Evolutionary conservation across 177 flowering plant species (phyloP), one percentile per base, ranked within the genome.

Genomic region (Vitis hybrid): DNA sequence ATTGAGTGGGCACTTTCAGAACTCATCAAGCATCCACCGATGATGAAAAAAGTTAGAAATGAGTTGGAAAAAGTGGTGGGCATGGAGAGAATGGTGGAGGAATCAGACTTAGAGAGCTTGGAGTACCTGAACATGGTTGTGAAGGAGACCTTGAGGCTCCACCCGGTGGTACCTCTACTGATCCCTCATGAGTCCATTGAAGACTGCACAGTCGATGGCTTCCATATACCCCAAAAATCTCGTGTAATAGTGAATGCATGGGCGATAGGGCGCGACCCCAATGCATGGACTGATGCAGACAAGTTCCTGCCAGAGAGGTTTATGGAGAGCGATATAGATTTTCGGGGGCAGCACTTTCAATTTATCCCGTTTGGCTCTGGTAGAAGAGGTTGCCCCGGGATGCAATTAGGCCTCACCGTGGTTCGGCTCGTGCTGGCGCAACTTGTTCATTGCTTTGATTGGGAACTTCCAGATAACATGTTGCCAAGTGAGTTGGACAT

Each of bases 1-100:
- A 55, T 78, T 1, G 83, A 73, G 52, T 80, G 85, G 85, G 35
- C 78, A 7, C 11, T 84, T 15, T 75, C 87, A 0, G 83, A 82
- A 13, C 62, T 84, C 9, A 11, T 79, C 1, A 78, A 18, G 54
- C 72, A 80, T 58, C 83, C 83, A 2, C 3, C 11, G 5, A 75
- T 72, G 49, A 79, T 78, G 84, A 74, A 58, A 62, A 76, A 57
- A 61, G 63, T 83, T 5, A 85, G 80, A 49, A 57, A 74, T 5
- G 87, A 84, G 55, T 15, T 82, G 11, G 68, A 69, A 49, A 35
- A 60, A 0, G 71, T 68, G 1, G 76, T 82, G 0, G 87, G 87
- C 1, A 2, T 76, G 56, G 66, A 78, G 0, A 63, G 80, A 35
- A 67, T 66, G 74, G 84, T 84, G 1, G 79, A 82, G 12, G 87